phyloP scores from a whole-genome alignment of 2,329 filamentous ascomycete species.

The Lachnellula occidentalis region DNA sequence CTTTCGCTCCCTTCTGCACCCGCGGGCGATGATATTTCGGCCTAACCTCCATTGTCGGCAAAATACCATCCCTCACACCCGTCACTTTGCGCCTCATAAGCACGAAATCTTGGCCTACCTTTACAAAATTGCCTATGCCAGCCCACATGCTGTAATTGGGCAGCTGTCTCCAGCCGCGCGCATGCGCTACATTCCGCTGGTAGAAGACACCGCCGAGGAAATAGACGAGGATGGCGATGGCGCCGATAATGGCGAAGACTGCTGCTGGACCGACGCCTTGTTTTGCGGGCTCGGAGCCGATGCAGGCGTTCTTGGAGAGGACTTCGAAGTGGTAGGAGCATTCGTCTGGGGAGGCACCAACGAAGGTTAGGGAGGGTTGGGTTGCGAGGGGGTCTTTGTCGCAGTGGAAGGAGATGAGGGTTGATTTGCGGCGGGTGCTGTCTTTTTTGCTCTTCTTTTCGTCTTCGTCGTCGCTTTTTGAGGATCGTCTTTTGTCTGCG shows the following conservation, averaged over 20 bases:
- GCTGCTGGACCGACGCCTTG: conserved; percentile 65
- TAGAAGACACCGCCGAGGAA: conserved; percentile 90
- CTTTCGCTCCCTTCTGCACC: background rate
- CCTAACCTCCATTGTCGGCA: conserved; percentile 30
- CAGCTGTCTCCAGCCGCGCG: conserved; percentile 89
- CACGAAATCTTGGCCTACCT: conserved; percentile 47
- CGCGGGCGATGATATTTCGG: conserved; percentile 2
- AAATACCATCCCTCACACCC: conserved; percentile 29
- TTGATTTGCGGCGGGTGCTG: conserved; percentile 58
- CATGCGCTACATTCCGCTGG: conserved; percentile 89
- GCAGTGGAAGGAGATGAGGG: conserved; percentile 89
- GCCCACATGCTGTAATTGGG: conserved; percentile 95
- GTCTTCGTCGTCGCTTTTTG: conserved; percentile 30
- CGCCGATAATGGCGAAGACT: conserved; percentile 82
- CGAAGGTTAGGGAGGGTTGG: conserved; percentile 71
- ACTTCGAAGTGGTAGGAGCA: conserved; percentile 97
- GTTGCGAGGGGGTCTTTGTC: conserved; percentile 70
- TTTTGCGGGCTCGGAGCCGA: conserved; percentile 61
- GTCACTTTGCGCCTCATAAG: conserved; percentile 25
- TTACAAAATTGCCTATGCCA: conserved; percentile 76
- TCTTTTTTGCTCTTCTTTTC: conserved; percentile 30
- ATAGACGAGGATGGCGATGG: conserved; percentile 76
- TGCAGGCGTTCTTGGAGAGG: conserved; percentile 77
- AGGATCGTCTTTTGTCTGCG: conserved; percentile 35
- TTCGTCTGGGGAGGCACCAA: conserved; percentile 76